Evolutionary conservation across 1,284 basidiomycete genomes (phyloP).

Genomic region (Wallemia hederae): DNA sequence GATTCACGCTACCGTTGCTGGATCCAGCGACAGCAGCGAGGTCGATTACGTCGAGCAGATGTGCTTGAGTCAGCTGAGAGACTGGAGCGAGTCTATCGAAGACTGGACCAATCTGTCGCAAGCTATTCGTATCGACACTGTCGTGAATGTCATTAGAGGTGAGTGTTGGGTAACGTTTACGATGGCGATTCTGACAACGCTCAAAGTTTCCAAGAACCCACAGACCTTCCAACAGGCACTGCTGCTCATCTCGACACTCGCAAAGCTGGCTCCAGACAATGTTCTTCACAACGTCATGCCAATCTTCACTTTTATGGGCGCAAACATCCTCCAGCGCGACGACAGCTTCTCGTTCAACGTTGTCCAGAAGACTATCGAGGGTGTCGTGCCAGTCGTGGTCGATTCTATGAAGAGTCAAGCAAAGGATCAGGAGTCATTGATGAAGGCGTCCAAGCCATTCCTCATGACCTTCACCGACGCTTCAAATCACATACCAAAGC

Average conservation of each 20-base stretch:
- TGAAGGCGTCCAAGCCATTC: constrained; percentile 22
- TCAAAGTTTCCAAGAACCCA: constrained; percentile 51
- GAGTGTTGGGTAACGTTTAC: constrained; percentile 8
- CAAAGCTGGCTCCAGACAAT: constrained; percentile 57
- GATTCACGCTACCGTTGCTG: constrained; percentile 14
- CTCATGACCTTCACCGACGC: constrained; percentile 69
- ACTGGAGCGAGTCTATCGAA: constrained; percentile 30
- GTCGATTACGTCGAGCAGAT: constrained; percentile 58
- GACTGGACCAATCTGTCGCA: constrained; percentile 13
- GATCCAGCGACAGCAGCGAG: constrained; percentile 20
- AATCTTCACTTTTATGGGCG: constrained; percentile 96
- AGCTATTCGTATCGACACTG: constrained; percentile 31
- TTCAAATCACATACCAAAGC: constrained; percentile 53
- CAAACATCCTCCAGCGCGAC: constrained; percentile 80
- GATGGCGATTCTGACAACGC: constrained; percentile 1
- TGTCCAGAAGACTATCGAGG: constrained; percentile 79
- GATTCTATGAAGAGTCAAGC: constrained; percentile 19
- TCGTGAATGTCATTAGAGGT: constrained; percentile 65
- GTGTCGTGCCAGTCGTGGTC: constrained; percentile 76
- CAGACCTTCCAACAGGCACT: constrained; percentile 84
- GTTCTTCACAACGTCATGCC: constrained; percentile 92
- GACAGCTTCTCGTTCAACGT: constrained; percentile 85
- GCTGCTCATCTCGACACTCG: constrained; percentile 59
- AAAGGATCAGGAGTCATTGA: constrained; percentile 3
- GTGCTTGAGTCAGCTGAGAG: constrained; percentile 50